Evolutionary conservation across 2,329 filamentous ascomycete genomes (phyloP).

Genomic region (Piedraia hortae): DNA sequence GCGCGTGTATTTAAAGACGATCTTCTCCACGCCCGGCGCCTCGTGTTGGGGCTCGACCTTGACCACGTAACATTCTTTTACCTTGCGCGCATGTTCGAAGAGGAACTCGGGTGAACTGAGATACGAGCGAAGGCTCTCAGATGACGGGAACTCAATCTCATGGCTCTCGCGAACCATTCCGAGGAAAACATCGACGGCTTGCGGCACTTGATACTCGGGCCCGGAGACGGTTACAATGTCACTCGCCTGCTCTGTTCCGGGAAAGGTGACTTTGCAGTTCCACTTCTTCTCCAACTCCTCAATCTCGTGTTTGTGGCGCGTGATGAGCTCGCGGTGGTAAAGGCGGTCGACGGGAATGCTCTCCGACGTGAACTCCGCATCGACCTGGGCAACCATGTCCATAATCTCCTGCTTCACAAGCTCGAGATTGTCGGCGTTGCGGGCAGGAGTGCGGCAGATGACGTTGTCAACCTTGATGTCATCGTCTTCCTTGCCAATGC

Average conservation of each 20-base stretch:
- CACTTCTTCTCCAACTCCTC: slow-evolving; percentile 95
- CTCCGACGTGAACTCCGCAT: slow-evolving; percentile 89
- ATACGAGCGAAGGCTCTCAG: slow-evolving; percentile 49
- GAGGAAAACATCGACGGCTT: slow-evolving; percentile 85
- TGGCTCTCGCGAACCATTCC: slow-evolving; percentile 96
- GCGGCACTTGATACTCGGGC: slow-evolving; percentile 91
- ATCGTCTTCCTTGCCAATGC: slow-evolving; percentile 83
- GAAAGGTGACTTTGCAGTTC: slow-evolving; percentile 98
- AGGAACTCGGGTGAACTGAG: slow-evolving; percentile 59
- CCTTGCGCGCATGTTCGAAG: slow-evolving; percentile 51
- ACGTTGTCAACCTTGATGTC: slow-evolving; percentile 98
- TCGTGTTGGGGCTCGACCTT: slow-evolving; percentile 30
- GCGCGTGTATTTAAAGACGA: slow-evolving; percentile 44
- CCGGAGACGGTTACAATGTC: slow-evolving; percentile 89
- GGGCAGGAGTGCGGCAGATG: slow-evolving; percentile 86
- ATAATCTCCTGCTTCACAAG: slow-evolving; percentile 96
- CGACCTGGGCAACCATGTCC: slow-evolving; percentile 95
- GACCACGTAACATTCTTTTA: slow-evolving; percentile 79
- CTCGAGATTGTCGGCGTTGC: slow-evolving; percentile 89
- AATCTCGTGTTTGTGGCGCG: slow-evolving; percentile 52
- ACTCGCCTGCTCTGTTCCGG: slow-evolving; percentile 88
- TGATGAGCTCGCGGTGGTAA: slow-evolving; percentile 81
- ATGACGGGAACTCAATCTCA: slow-evolving; percentile 59
- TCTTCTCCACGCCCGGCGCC: slow-evolving; percentile 17
- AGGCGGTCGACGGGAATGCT: slow-evolving; percentile 80